These are phyloP conservation scores for Citrus cavaleriei DNA, from an alignment of 345 rosid species.

Conservation along the genomic window DNA sequence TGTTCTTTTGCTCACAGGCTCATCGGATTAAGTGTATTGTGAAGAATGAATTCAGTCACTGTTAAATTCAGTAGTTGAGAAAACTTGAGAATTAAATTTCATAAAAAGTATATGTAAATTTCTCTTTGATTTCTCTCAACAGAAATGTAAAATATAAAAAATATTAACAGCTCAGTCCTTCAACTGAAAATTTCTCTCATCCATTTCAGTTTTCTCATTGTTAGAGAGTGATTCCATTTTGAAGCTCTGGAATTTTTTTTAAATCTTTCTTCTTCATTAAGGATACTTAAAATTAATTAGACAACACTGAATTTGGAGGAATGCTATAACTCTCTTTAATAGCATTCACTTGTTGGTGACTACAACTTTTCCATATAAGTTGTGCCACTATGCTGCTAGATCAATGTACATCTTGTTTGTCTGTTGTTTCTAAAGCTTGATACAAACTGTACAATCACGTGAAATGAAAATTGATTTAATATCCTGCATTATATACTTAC, in stretches of 20 bases:
- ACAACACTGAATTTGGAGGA: not conserved
- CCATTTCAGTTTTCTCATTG: not conserved
- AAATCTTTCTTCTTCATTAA: not conserved
- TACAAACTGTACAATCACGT: not conserved
- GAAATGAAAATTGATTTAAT: not conserved
- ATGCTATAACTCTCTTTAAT: not conserved
- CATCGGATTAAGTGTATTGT: not conserved
- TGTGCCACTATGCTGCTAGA: not conserved
- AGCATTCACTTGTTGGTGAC: not conserved
- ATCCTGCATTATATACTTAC: not conserved
- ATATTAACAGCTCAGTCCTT: not conserved
- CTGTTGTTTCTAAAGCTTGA: not conserved
- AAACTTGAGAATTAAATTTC: not conserved
- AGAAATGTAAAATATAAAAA: not conserved
- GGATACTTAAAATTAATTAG: not conserved
- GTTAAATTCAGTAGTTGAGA: not conserved
- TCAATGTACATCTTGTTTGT: not conserved
- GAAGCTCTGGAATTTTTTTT: not conserved
- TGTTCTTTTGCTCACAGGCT: not conserved
- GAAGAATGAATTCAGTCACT: not conserved
- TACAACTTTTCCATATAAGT: not conserved
- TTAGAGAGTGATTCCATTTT: not conserved
- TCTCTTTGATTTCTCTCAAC: not conserved
- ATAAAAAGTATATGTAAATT: too few species aligned
- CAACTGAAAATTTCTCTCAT: not conserved